Evolutionary conservation across 2,329 filamentous ascomycete genomes (phyloP), one percentile per base, ranked within the genome.

Genomic region (Trichothecium roseum): DNA sequence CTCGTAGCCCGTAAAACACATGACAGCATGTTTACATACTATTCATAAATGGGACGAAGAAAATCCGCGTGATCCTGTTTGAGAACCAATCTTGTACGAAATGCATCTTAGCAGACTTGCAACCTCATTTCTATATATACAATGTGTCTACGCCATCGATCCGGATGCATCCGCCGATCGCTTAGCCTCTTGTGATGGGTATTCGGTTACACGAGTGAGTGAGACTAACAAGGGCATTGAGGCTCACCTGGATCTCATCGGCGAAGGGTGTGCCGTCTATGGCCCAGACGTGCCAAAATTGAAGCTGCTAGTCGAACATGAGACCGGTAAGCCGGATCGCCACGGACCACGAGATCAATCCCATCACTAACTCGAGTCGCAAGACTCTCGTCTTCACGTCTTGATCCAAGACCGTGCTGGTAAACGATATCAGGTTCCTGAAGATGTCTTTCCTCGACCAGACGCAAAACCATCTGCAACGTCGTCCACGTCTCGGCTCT

Each of bases 361-460:
- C 28, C 16, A 17, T 14, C 6, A 30, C 28, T 30, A 8, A 17
- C 28, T 30, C 8, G 26, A 24, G 18, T 22, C 20, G n/a, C 10
- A n/a, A 36, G 34, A 36, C 81, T 48, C 14, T 14, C 75, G 81
- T 18, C 68, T 84, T 2, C 80, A 84, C 50, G 74, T 84, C 46
- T 69, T 79, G 46, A 82, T 85, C 37, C 72, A 76, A 42, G 81
- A 85, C 55, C 64, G 68, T 6, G 68, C 63, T 14, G 65, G 75
- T 40, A 64, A 72, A 30, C 76, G 79, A 28, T 85, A 81, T 47
- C 79, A 84, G 52, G 69, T 85, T 3, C 79, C 80, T n/a, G 70
- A 76, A 28, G 67, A 66, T 3, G 71, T 82, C 18, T 55, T 84
- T 8, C 66, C 75, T 10, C 69, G 78, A 2, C 78, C 79, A 1